phyloP scores from a whole-genome alignment of 2,329 filamentous ascomycete species.

The Trichoderma simmonsii region DNA sequence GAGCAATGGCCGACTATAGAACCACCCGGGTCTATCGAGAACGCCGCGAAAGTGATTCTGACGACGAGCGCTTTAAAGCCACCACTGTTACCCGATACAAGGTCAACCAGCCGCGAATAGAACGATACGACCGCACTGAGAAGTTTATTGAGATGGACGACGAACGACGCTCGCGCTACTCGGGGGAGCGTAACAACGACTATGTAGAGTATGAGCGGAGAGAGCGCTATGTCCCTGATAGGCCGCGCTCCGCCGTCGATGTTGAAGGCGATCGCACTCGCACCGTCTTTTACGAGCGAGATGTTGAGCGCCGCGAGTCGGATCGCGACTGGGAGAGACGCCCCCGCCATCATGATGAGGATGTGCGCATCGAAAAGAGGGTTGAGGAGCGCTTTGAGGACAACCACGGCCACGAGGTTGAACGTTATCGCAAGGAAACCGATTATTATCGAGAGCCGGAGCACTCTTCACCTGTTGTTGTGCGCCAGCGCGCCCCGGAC shows the following conservation, averaged over 20 bases:
- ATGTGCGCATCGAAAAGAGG: conserved; percentile 54
- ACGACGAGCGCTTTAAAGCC: conserved; percentile 46
- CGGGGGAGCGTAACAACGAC: conserved; percentile 43
- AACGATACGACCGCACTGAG: conserved; percentile 40
- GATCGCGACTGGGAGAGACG: conserved; percentile 46
- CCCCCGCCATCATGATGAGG: conserved; percentile 44
- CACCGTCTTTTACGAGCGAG: conserved; percentile 44
- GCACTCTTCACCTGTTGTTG: conserved; percentile 52
- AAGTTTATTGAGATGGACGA: conserved; percentile 44
- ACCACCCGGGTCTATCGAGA: conserved; percentile 36
- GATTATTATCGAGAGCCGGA: conserved; percentile 58
- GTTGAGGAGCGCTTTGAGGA: conserved; percentile 50
- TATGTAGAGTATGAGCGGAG: conserved; percentile 44
- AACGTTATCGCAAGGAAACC: conserved; percentile 59
- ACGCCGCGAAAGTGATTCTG: conserved; percentile 33
- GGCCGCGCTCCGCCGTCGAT: conserved; percentile 52
- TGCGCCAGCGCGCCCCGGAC: conserved; percentile 54
- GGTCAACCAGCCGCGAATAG: conserved; percentile 42
- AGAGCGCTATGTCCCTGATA: conserved; percentile 41
- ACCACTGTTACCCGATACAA: conserved; percentile 55
- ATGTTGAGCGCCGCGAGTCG: conserved; percentile 36
- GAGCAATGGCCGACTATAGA: conserved; percentile 36
- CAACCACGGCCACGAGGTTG: conserved; percentile 47
- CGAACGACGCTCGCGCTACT: conserved; percentile 44
- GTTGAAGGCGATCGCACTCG: conserved; percentile 38